Conservation (phyloP, 441 rosid genomes). For the Kokia cookei region DNA sequence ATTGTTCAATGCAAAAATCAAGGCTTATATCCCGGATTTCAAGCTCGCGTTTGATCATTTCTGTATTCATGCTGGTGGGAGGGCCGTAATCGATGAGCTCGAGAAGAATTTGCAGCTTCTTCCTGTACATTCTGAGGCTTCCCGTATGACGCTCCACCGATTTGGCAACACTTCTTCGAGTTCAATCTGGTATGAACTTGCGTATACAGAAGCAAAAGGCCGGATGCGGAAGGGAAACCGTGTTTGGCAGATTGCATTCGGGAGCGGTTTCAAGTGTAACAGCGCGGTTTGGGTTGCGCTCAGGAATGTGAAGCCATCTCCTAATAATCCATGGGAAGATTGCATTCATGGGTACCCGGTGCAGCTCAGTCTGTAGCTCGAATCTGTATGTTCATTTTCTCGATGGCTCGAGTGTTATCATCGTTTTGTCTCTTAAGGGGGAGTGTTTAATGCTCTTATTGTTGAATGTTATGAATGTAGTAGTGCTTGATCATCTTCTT, state of each 20-base stretch:
- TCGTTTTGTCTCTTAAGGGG: not conserved
- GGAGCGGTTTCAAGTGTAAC: slow-evolving; percentile 92
- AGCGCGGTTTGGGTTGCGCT: slow-evolving; percentile 89
- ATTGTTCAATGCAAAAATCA: slow-evolving; percentile 52
- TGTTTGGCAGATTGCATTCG: slow-evolving; percentile 90
- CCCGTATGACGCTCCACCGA: slow-evolving; percentile 91
- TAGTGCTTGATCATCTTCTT: not conserved
- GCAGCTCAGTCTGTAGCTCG: slow-evolving; percentile 24
- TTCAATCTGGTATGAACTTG: slow-evolving; percentile 89
- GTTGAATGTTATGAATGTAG: not conserved
- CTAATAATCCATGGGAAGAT: slow-evolving; percentile 72
- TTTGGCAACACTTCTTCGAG: slow-evolving; percentile 95
- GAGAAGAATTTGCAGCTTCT: slow-evolving; percentile 85
- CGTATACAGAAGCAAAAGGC: slow-evolving; percentile 82
- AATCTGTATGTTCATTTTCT: not conserved
- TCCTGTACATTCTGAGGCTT: slow-evolving; percentile 69
- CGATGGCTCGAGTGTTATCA: not conserved
- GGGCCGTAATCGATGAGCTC: slow-evolving; percentile 89
- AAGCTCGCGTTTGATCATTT: slow-evolving; percentile 85
- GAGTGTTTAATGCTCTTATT: not conserved
- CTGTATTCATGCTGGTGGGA: slow-evolving; percentile 93
- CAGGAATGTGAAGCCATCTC: slow-evolving; percentile 49
- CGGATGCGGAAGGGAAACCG: slow-evolving; percentile 70
- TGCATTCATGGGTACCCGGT: slow-evolving; percentile 81
- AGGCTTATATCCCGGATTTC: slow-evolving; percentile 85